Evolutionary conservation across 345 rosid genomes (phyloP), one percentile per base, ranked within the genome.

Genomic region (Gossypium turneri): DNA sequence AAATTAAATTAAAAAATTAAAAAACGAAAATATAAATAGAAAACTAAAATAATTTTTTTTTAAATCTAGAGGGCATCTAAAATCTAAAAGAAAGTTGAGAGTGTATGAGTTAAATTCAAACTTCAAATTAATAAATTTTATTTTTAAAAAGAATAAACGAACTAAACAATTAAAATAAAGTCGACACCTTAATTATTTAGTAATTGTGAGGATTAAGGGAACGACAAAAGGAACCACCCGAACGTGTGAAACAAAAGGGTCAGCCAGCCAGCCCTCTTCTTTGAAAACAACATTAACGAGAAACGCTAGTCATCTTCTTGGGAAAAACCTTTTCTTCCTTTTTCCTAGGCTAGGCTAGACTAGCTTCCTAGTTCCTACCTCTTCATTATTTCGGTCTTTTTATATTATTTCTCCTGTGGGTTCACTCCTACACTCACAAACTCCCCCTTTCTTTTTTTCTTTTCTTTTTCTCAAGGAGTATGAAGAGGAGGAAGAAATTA

Each of bases 231-330:
- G 78, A 73, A 52, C 19, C 65, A 29, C 66, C 55, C 76, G 81
- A 74, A 67, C 75, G 85, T 76, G 83, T 78, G 82, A 78, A 76
- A 80, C 85, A 70, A 70, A 80, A 48, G 13, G 15, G 15, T 16
- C 13, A 12, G 52, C 7, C 41, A 34, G 52, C 52, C 15, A 48
- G 52, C 52, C 52, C 4, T 17, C 56, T 52, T 52, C 20, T 52
- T 52, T 51, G 51, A 47, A 47, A 47, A 47, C 51, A 9, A 47
- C 51, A 47, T 75, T 52, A 84, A 84, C 77, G 79, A 82, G 81
- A 77, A 77, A 77, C 50, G 53, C 83, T 81, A 83, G 66, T 79
- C 83, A 58, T 79, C 84, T 77, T 79, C 85, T 79, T 50, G 78
- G 86, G 83, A 77, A 82, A 76, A 48, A n/a, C 75, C 72, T 47